Conservation (phyloP, 106 monocot species). For the Agapanthus africanus region DNA sequence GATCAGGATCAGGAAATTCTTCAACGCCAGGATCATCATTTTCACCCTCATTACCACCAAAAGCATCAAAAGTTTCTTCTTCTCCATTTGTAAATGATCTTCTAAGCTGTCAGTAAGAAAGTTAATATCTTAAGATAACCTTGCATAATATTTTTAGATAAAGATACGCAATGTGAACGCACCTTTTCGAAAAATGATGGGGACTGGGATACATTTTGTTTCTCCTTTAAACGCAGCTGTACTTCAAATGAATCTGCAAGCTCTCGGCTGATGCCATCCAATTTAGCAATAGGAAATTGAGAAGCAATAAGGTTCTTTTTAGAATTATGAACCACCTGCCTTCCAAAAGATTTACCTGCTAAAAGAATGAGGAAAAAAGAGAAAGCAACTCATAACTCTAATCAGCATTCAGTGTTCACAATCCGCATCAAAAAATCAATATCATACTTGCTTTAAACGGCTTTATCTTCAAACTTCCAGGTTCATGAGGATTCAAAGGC, state of each 20-base stretch:
- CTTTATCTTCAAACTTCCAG: constrained; percentile 70
- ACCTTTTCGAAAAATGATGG: constrained; percentile 73
- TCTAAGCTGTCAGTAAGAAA: constrained; percentile 53
- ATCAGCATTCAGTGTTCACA: background rate
- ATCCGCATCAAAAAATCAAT: background rate
- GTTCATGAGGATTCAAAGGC: constrained; percentile 92
- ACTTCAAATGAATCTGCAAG: constrained; percentile 35
- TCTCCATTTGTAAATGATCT: constrained; percentile 58
- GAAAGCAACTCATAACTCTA: background rate
- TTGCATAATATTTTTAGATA: constrained; percentile 8
- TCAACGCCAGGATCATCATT: constrained; percentile 33
- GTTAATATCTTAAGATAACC: background rate
- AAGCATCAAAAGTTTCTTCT: constrained; percentile 21
- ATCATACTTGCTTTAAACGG: constrained; percentile 64
- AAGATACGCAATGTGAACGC: constrained; percentile 3
- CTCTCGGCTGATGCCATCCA: constrained; percentile 39
- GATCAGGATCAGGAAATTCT: constrained; percentile 39
- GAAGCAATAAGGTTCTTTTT: constrained; percentile 24
- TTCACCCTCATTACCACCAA: constrained; percentile 34
- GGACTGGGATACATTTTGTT: constrained; percentile 26
- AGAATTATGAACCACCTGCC: constrained; percentile 19
- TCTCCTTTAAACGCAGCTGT: constrained; percentile 16
- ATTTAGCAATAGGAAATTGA: constrained; percentile 77
- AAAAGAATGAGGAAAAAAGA: constrained; percentile 1
- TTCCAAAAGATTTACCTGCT: constrained; percentile 51